phyloP scores from a whole-genome alignment of 148 eudicot species.

The Spergularia bocconei region DNA sequence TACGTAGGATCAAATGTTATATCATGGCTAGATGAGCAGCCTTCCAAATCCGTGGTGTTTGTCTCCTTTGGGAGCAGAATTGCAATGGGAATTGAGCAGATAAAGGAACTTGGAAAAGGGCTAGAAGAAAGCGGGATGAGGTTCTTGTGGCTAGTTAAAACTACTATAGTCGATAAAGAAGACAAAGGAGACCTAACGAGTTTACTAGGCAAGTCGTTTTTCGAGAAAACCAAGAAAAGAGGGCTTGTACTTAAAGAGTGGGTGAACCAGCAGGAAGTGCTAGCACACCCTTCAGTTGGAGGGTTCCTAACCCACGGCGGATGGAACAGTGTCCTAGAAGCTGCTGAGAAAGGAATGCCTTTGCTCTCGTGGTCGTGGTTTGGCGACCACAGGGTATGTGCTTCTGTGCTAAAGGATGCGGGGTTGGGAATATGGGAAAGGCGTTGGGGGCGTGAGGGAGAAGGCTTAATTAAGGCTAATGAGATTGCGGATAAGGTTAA shows the following conservation, averaged over 20 bases:
- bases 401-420: constrained; percentile 42
- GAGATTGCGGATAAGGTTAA: constrained; percentile 42
- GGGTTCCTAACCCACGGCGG: constrained; percentile 55
- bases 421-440: constrained; percentile 52
- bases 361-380: constrained; percentile 50
- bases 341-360: constrained; percentile 33
- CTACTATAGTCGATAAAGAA: constrained; percentile 39
- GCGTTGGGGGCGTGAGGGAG: constrained; percentile 47
- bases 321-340: constrained; percentile 54
- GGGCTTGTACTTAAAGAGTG: constrained; percentile 38
- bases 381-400: constrained; percentile 56
- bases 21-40: constrained; percentile 42
- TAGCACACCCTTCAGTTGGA: constrained; percentile 41
- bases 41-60: constrained; percentile 31
- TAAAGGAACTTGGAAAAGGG: constrained; percentile 41
- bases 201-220: constrained; percentile 31
- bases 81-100: constrained; percentile 33
- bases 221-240: constrained; percentile 16
- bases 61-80: constrained; percentile 50
- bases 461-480: constrained; percentile 31
- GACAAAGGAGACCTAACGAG: constrained; percentile 27
- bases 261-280: constrained; percentile 40
- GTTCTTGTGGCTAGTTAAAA: constrained; percentile 50
- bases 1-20: not conserved
- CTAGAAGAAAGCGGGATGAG: constrained; percentile 29